Percentiles rank a stretch among this genome's conserved stretches.
phyloP scores from a whole-genome alignment of 78 protist genomes.

The Dictyostelium brefeldianum region DNA sequence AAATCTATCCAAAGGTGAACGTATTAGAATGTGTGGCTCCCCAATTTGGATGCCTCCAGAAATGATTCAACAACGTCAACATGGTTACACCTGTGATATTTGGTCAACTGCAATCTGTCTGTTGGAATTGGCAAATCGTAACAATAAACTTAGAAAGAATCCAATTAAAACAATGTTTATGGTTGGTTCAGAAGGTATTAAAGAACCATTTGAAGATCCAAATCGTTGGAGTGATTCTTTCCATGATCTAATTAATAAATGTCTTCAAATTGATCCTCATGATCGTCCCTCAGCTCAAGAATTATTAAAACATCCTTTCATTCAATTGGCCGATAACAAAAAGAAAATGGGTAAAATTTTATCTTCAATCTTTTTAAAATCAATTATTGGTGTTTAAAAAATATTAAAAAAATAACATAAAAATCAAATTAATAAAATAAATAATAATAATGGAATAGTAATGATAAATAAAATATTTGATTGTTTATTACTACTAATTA shows the following conservation, averaged over 20 bases:
- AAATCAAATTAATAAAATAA: background rate
- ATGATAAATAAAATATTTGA: background rate
- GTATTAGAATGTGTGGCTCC: conserved; percentile 70
- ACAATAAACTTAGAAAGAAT: conserved; percentile 34
- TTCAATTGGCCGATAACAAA: conserved; percentile 41
- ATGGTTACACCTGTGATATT: conserved; percentile 63
- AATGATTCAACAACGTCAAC: conserved; percentile 67
- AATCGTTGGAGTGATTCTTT: conserved; percentile 51
- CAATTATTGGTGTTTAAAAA: conserved; percentile 68
- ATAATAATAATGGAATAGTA: background rate
- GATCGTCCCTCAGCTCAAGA: conserved; percentile 66
- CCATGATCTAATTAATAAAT: conserved; percentile 71
- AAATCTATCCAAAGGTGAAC: background rate
- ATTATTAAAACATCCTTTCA: conserved; percentile 77
- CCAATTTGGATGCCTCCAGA: conserved; percentile 87
- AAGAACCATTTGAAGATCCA: conserved; percentile 80
- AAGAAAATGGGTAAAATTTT: conserved; percentile 77
- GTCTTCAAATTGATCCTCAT: conserved; percentile 43
- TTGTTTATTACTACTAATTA: background rate
- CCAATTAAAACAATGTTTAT: conserved; percentile 79
- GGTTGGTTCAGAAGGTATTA: conserved; percentile 81
- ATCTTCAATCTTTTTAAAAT: conserved; percentile 72
- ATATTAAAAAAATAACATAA: background rate
- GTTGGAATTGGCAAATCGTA: conserved; percentile 72
- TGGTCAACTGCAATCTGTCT: conserved; percentile 78